Evolutionary conservation across 371 early-diverging fungal genomes (phyloP).

Genomic region (Mucor irregularis): DNA sequence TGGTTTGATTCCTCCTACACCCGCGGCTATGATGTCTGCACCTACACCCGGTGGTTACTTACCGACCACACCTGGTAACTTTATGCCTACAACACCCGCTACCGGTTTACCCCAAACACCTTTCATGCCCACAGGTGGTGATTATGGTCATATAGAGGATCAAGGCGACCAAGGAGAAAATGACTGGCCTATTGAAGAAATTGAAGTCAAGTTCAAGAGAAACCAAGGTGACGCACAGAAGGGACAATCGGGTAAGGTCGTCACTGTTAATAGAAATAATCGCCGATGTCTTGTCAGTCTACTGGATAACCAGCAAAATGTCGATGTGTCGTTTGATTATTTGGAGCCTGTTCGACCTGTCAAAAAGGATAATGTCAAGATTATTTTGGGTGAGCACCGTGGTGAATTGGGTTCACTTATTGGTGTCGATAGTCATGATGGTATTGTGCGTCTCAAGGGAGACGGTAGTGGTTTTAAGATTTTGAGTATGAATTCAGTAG

Average conservation of each 20-base stretch:
- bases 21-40: slow-evolving; percentile 54
- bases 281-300: slow-evolving; percentile 45
- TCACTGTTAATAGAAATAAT: slow-evolving; percentile 47
- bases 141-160: slow-evolving; percentile 48
- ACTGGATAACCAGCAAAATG: slow-evolving; percentile 28
- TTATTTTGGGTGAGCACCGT: slow-evolving; percentile 69
- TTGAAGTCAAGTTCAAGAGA: slow-evolving; percentile 57
- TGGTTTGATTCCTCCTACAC: slow-evolving; percentile 52
- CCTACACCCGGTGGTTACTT: slow-evolving; percentile 49
- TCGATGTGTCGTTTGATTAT: slow-evolving; percentile 45
- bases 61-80: slow-evolving; percentile 36
- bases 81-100: slow-evolving; percentile 57
- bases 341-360: slow-evolving; percentile 73
- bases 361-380: slow-evolving; percentile 79
- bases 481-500: slow-evolving; percentile 61
- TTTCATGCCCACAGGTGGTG: slow-evolving; percentile 63
- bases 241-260: slow-evolving; percentile 50
- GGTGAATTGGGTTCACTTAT: slow-evolving; percentile 80
- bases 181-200: slow-evolving; percentile 69
- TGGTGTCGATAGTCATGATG: slow-evolving; percentile 81
- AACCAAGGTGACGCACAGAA: slow-evolving; percentile 35
- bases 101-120: slow-evolving; percentile 62
- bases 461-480: slow-evolving; percentile 65
- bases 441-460: slow-evolving; percentile 70
- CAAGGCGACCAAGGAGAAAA: slow-evolving; percentile 36